phyloP scores from a whole-genome alignment of 2,329 filamentous ascomycete genomes.

The Penicillium italicum region DNA sequence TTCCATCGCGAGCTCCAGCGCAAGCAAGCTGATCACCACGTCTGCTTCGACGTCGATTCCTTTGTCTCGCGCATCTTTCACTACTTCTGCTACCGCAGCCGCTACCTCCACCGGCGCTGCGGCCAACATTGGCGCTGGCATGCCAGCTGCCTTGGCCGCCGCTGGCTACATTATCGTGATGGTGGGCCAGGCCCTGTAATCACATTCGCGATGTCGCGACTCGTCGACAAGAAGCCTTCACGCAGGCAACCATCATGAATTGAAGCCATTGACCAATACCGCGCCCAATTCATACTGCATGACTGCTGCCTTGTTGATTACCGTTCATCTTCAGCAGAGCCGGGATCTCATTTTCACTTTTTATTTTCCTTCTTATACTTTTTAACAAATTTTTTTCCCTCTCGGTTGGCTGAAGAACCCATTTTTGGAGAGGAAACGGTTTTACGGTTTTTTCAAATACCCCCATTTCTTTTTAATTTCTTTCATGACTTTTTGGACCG shows the following conservation, averaged over 20 bases:
- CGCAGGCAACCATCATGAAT: slow-evolving; percentile 1
- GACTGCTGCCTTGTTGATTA: slow-evolving; percentile 4
- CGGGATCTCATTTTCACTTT: slow-evolving; percentile 16
- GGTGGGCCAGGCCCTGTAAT: slow-evolving; percentile 36
- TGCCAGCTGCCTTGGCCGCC: slow-evolving; percentile 31
- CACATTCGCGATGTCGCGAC: neutral
- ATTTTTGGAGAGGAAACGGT: slow-evolving; percentile 21
- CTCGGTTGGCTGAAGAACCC: slow-evolving; percentile 24
- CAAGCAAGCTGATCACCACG: slow-evolving; percentile 10
- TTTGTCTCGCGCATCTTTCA: slow-evolving; percentile 9
- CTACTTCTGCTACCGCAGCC: slow-evolving; percentile 14
- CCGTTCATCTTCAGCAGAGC: slow-evolving; percentile 25
- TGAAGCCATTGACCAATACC: neutral
- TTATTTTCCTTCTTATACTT: slow-evolving; percentile 18
- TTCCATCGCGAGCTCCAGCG: neutral
- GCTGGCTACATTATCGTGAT: slow-evolving; percentile 40
- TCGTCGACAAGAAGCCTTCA: neutral
- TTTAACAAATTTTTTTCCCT: slow-evolving; percentile 17
- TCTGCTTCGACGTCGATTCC: slow-evolving; percentile 23
- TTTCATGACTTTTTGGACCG: slow-evolving; percentile 26
- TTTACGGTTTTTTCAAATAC: slow-evolving; percentile 31
- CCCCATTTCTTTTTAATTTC: slow-evolving; percentile 20
- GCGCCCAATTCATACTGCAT: neutral
- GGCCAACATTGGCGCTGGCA: slow-evolving; percentile 18
- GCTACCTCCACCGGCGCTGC: slow-evolving; percentile 21